A percentile compares a stretch with the other conserved stretches of the same genome.
Conservation (phyloP, 371 early-diverging fungal genomes). For the Chytridium lagenaria region DNA sequence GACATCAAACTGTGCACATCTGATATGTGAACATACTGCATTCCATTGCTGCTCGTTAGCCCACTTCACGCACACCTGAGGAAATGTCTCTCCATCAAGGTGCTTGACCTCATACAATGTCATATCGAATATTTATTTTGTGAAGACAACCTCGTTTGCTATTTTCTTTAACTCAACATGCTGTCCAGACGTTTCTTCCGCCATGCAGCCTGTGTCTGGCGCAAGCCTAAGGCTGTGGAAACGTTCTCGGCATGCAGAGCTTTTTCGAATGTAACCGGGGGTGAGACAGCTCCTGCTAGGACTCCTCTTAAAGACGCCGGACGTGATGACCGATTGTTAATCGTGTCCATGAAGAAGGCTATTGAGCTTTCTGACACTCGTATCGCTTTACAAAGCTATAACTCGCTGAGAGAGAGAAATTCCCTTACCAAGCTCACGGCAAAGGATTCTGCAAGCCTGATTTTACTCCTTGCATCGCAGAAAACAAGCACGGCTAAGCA, state of each 20-base stretch:
- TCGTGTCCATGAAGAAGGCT: background rate
- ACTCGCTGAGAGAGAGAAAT: background rate
- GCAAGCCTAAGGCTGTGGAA: no score
- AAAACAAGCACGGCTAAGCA: background rate
- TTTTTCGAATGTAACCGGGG: no score
- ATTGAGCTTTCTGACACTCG: background rate
- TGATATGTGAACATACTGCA: background rate
- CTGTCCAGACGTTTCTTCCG: no score
- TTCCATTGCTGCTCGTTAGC: conserved; percentile 24
- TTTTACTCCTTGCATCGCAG: background rate
- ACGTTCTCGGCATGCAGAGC: no score
- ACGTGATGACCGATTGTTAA: background rate
- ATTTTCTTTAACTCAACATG: no score
- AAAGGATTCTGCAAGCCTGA: background rate
- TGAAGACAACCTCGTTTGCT: no score
- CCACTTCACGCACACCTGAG: conserved; percentile 5
- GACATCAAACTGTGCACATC: background rate
- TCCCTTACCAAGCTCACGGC: background rate
- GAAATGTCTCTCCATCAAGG: conserved; percentile 3
- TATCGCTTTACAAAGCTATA: background rate
- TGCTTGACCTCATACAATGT: background rate
- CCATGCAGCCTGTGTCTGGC: no score
- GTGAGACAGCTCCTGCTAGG: no score
- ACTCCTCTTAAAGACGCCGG: background rate
- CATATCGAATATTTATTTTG: no score